These are phyloP conservation scores for Fistulifera solaris DNA, from an alignment of 108 stramenopile genomes.

Conservation along the genomic window DNA sequence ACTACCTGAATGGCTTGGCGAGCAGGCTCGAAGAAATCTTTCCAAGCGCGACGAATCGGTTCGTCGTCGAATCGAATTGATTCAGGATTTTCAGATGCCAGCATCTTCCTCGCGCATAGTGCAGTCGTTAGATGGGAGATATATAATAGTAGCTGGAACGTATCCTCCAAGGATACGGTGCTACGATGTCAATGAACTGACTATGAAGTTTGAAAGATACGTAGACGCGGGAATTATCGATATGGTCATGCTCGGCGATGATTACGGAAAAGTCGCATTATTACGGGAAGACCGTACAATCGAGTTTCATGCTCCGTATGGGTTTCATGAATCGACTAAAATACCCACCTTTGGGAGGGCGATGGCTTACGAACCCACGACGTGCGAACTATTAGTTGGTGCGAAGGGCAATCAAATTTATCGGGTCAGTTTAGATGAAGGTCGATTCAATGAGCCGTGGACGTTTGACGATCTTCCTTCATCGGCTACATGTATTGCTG, in stretches of 20 bases:
- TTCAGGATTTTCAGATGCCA: slow-evolving; percentile 98
- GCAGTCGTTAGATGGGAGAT: slow-evolving; percentile 82
- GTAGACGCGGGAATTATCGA: slow-evolving; percentile 91
- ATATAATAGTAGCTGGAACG: slow-evolving; percentile 86
- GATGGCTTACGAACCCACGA: slow-evolving; percentile 87
- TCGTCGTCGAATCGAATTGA: slow-evolving; percentile 89
- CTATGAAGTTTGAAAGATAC: slow-evolving; percentile 98
- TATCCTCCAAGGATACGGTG: slow-evolving; percentile 94
- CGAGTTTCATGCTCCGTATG: slow-evolving; percentile 96
- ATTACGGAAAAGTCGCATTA: slow-evolving; percentile 93
- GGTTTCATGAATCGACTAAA: slow-evolving; percentile 80
- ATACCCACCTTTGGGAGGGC: slow-evolving; percentile 93
- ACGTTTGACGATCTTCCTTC: slow-evolving; percentile 31
- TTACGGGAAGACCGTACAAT: slow-evolving; percentile 89
- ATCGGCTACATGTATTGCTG: slow-evolving; percentile 47
- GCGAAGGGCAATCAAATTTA: slow-evolving; percentile 80
- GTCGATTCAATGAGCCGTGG: slow-evolving; percentile 87
- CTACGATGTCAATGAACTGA: slow-evolving; percentile 89
- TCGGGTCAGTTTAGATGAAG: slow-evolving; percentile 93
- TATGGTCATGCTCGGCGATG: slow-evolving; percentile 74
- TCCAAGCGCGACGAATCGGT: slow-evolving; percentile 85
- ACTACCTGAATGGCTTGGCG: slow-evolving; percentile 95
- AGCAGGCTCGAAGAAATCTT: slow-evolving; percentile 83
- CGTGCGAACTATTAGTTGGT: slow-evolving; percentile 86
- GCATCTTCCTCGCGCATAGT: slow-evolving; percentile 70